Percentiles rank a stretch among this genome's conserved stretches.
Evolutionary conservation across 805 yeast species (phyloP).

Genomic region (Metschnikowia matae): DNA sequence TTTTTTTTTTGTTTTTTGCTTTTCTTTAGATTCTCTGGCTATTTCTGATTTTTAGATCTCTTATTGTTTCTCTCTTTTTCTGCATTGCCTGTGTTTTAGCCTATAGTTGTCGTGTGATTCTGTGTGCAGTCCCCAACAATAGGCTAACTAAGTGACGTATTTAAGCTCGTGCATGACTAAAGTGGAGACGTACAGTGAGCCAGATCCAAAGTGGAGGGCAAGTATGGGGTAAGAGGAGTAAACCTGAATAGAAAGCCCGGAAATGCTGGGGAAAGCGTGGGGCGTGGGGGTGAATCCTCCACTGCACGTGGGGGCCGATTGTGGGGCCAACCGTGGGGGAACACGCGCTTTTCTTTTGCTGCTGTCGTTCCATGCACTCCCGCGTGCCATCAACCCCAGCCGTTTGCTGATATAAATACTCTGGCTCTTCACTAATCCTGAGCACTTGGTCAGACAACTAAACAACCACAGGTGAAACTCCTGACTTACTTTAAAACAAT

Average conservation of each 20-base stretch:
- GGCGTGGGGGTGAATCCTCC: background rate
- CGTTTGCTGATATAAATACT: constrained; percentile 2
- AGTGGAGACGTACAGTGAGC: background rate
- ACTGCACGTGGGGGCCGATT: background rate
- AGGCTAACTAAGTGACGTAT: no score
- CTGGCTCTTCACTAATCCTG: background rate
- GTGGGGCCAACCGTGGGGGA: constrained; percentile 2
- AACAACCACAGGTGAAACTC: no score
- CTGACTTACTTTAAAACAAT: no score
- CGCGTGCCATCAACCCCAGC: background rate
- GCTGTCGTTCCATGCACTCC: background rate
- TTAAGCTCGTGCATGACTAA: background rate
- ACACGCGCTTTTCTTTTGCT: background rate
- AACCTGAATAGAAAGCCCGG: background rate
- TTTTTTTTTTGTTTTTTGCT: no score
- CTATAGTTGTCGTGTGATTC: no score
- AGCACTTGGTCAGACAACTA: no score
- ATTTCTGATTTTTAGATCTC: no score
- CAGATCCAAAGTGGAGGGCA: background rate
- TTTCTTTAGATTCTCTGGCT: no score
- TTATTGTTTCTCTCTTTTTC: no score
- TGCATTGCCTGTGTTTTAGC: no score
- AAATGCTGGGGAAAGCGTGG: background rate
- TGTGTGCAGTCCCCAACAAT: no score
- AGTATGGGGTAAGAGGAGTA: background rate